Evolutionary conservation across 2,329 filamentous ascomycete genomes (phyloP).

Genomic region (Ophiostoma piceae): DNA sequence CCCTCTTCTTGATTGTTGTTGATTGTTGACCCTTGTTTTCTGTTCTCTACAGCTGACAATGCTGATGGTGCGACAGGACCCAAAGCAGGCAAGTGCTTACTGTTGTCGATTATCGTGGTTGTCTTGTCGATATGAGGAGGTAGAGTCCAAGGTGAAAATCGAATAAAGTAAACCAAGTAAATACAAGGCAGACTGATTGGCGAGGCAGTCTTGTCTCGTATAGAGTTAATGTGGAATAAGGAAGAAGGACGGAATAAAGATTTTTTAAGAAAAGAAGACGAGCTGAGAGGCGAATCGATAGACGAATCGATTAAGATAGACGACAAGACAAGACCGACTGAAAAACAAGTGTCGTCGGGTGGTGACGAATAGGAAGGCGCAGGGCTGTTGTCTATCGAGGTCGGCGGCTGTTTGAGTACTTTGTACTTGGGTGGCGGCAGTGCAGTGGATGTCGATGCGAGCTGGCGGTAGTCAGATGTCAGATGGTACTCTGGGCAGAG

Average conservation of each 20-base stretch:
- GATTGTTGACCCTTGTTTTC: neutral
- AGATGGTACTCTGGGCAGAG: neutral
- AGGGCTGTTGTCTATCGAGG: neutral
- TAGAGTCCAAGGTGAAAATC: too few relatives aligned
- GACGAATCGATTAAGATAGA: neutral
- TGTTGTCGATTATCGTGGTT: slow-evolving; percentile 2
- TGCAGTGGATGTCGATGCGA: neutral
- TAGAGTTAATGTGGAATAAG: neutral
- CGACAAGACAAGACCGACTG: neutral
- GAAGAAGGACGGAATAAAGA: neutral
- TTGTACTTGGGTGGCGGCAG: neutral
- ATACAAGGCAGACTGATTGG: neutral
- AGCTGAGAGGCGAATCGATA: neutral
- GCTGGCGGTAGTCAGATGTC: neutral
- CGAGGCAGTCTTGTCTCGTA: neutral
- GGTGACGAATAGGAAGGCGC: slow-evolving; percentile 15
- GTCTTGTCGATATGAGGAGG: neutral
- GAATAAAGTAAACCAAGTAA: too few relatives aligned
- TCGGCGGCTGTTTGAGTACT: neutral
- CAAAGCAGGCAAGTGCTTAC: slow-evolving; percentile 24
- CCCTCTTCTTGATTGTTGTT: neutral
- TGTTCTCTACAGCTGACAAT: neutral
- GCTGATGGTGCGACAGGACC: slow-evolving; percentile 15
- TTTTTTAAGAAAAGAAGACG: neutral
- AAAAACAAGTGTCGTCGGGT: neutral